A percentile compares a stretch with the other conserved stretches of the same genome.
Evolutionary conservation across 805 yeast genomes (phyloP).

Genomic region (Scheffersomyces ergatensis): DNA sequence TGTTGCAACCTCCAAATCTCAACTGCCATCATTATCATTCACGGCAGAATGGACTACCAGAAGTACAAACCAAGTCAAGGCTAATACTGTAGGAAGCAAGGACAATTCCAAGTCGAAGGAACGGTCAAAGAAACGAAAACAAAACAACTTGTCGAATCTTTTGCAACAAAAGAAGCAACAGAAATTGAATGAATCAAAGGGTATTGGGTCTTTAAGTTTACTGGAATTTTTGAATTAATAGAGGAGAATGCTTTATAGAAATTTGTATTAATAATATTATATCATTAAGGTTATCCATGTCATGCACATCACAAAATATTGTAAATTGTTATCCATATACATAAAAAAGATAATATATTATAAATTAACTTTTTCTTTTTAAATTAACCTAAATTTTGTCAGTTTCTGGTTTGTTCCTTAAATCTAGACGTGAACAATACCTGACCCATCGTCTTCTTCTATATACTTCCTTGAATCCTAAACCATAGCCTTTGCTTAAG

Average conservation of each 20-base stretch:
- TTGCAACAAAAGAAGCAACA: constrained; percentile 39
- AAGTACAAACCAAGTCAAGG: constrained; percentile 4
- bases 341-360: no score
- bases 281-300: no score
- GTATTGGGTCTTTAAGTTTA: constrained; percentile 39
- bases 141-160: constrained; percentile 40
- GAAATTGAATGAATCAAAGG: constrained; percentile 21
- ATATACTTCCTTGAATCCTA: constrained; percentile 36
- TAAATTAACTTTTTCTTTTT: no score
- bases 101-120: constrained; percentile 23
- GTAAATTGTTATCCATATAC: no score
- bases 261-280: no score
- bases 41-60: constrained; percentile 8
- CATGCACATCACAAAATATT: no score
- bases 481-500: constrained; percentile 12
- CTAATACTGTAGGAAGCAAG: neutral
- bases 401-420: neutral
- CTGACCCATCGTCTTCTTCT: constrained; percentile 73
- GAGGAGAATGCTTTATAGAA: no score
- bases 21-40: constrained; percentile 4
- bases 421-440: constrained; percentile 18
- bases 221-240: constrained; percentile 48
- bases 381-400: constrained; percentile 4
- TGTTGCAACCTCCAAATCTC: neutral
- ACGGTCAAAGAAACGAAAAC: constrained; percentile 47